These are phyloP conservation scores for Sporothrix humicola DNA, from an alignment of 2,329 filamentous ascomycete species.

Conservation along the genomic window DNA sequence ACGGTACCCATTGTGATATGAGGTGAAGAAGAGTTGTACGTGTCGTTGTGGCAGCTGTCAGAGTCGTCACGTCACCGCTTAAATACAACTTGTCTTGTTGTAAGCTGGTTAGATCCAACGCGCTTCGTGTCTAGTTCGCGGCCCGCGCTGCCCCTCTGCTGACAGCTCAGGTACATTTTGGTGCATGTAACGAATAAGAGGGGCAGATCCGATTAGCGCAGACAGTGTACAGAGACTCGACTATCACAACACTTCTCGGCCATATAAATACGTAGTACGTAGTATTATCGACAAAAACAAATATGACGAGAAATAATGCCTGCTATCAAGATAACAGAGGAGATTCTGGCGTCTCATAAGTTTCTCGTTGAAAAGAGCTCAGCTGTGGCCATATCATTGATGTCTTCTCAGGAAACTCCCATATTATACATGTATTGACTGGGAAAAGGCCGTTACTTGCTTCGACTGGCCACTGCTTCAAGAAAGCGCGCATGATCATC, in stretches of 20 bases:
- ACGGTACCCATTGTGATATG: slow-evolving; percentile 29
- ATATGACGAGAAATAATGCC: too few species aligned
- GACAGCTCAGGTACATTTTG: background rate
- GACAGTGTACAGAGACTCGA: background rate
- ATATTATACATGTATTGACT: too few species aligned
- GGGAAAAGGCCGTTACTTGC: background rate
- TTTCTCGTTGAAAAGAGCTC: too few species aligned
- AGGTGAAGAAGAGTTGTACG: background rate
- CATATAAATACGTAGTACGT: too few species aligned
- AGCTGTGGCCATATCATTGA: too few species aligned
- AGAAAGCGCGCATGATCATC: slow-evolving; percentile 29
- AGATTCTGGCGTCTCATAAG: too few species aligned
- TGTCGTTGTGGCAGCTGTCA: background rate
- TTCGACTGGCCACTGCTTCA: background rate
- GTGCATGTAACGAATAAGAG: slow-evolving; percentile 14
- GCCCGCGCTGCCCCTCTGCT: slow-evolving; percentile 20
- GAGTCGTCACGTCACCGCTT: too few species aligned
- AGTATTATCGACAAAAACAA: too few species aligned
- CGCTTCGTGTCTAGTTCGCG: slow-evolving; percentile 22
- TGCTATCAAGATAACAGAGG: too few species aligned
- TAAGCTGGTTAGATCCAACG: slow-evolving; percentile 13
- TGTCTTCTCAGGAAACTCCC: too few species aligned
- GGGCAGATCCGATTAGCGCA: slow-evolving; percentile 23
- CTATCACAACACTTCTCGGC: too few species aligned
- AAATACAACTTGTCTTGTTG: background rate